These are phyloP conservation scores for Alternaria sp. DNA, from an alignment of 2,329 filamentous ascomycete genomes.

Conservation along the genomic window DNA sequence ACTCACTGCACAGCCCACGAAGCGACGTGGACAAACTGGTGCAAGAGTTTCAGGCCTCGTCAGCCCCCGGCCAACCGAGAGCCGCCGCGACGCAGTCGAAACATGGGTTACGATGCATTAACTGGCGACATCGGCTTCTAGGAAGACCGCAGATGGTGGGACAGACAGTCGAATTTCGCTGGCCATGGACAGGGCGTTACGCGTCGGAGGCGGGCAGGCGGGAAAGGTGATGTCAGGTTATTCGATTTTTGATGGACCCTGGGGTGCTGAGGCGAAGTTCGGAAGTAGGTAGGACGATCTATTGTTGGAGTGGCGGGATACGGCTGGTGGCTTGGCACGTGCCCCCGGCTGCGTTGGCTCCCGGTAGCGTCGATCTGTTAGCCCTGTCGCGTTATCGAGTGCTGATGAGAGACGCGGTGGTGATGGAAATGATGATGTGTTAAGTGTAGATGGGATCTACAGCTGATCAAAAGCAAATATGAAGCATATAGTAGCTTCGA, in stretches of 20 bases:
- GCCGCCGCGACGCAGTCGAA: slow-evolving; percentile 38
- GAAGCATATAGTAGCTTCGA: not conserved
- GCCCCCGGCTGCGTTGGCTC: slow-evolving; percentile 11
- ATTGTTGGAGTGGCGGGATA: slow-evolving; percentile 29
- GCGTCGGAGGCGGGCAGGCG: slow-evolving; percentile 5
- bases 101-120: slow-evolving; percentile 24
- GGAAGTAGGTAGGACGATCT: slow-evolving; percentile 10
- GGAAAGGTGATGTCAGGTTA: slow-evolving; percentile 19
- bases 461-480: not conserved
- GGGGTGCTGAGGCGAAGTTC: slow-evolving; percentile 1
- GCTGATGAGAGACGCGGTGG: not conserved
- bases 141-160: slow-evolving; percentile 6
- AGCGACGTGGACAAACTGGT: slow-evolving; percentile 23
- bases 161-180: not conserved
- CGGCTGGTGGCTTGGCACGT: slow-evolving; percentile 9
- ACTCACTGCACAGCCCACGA: slow-evolving; percentile 25
- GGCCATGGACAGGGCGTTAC: slow-evolving; percentile 6
- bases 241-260: slow-evolving; percentile 14
- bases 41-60: slow-evolving; percentile 47
- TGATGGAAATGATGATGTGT: not conserved
- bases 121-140: slow-evolving; percentile 1
- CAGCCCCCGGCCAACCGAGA: slow-evolving; percentile 32
- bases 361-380: slow-evolving; percentile 17
- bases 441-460: not conserved
- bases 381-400: slow-evolving; percentile 3